Conservation (phyloP, 176 grass and related monocot genomes). For the Phoenix dactylifera region DNA sequence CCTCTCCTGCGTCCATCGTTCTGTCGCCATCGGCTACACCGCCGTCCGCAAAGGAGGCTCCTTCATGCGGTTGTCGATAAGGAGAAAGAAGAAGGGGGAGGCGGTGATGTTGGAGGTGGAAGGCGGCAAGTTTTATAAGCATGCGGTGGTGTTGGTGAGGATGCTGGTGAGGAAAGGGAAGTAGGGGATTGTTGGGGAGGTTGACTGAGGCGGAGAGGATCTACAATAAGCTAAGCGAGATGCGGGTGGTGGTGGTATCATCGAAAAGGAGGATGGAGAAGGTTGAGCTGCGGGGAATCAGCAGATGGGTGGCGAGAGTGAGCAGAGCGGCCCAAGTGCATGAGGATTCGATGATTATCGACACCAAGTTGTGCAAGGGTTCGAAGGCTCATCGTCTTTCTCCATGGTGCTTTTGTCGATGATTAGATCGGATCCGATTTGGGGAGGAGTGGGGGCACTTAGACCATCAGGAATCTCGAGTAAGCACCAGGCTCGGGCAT, state of each 20-base stretch:
- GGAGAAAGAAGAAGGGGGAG: conserved; percentile 13
- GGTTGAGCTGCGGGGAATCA: conserved; percentile 10
- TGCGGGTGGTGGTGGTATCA: background rate
- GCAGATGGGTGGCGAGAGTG: conserved; percentile 17
- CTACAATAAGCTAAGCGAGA: conserved; percentile 16
- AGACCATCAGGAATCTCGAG: no score
- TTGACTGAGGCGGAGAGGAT: conserved; percentile 29
- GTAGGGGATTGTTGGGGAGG: conserved; percentile 24
- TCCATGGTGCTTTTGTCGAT: no score
- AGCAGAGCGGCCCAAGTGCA: conserved; percentile 11
- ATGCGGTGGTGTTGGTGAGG: conserved; percentile 24
- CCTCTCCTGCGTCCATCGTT: conserved; percentile 10
- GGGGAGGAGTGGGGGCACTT: no score
- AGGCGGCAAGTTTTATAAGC: conserved; percentile 14
- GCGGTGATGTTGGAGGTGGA: conserved; percentile 17
- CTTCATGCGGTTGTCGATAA: conserved; percentile 5
- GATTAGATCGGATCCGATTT: no score
- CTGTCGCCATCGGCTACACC: conserved; percentile 35
- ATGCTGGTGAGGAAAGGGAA: conserved; percentile 35
- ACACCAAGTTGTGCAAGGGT: no score
- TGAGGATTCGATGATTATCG: no score
- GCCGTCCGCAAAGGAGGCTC: conserved; percentile 11
- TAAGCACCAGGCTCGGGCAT: no score
- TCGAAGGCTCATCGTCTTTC: no score
- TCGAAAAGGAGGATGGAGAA: conserved; percentile 4